Base-by-base conservation (phyloP, 495 filamentous ascomycete species). In the Penicillium bovifimosum region DNA sequence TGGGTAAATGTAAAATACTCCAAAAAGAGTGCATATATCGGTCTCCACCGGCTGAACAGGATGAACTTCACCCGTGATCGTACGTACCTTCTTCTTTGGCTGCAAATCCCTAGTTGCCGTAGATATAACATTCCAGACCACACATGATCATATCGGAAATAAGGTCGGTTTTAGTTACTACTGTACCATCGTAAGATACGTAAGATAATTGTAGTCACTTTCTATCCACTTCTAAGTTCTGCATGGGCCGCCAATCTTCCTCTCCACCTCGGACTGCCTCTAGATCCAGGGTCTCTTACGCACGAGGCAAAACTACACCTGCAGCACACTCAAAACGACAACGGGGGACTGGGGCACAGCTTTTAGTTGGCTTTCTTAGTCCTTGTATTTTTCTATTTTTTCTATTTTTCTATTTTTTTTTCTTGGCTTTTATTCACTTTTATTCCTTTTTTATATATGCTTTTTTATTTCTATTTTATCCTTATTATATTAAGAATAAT, bases 281-380 rank as follows among this genome's bases (percentile, higher is more conserved):
- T 60, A 60, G 55, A 63, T 66, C 53, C 56, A 66, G 63, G 63
- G 63, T 66, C 58, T 62, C 61, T 64, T 58, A 66, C 63, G 63
- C 63, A 61, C 65, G 63, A 63, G 63, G 63, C 63, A 66, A 63
- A 63, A 66, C 58, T 61, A 63, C 58, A 64, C 63, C 60, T 66
- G 63, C 63, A 66, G 63, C 57, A 59, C 44, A 29, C 63, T 66
- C 63, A 64, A 66, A 66, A 66, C 63, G 63, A 63, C 55, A 54
- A 63, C 39, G 41, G 50, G 50, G 40, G 42, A 57, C 53, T 55
- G 54, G 56, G 59, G 56, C 54, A 28, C 52, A 38, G 47, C 54
- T 55, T 56, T 56, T 58, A 53, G 33, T 55, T 50, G 48, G 47
- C 8, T 47, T 52, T 50, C 59, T 49, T 43, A 41, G 13, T 49